Percentiles rank a stretch among this genome's conserved stretches.
Evolutionary conservation across 176 grass and related monocot genomes (phyloP).

Genomic region (Oryza australiensis): DNA sequence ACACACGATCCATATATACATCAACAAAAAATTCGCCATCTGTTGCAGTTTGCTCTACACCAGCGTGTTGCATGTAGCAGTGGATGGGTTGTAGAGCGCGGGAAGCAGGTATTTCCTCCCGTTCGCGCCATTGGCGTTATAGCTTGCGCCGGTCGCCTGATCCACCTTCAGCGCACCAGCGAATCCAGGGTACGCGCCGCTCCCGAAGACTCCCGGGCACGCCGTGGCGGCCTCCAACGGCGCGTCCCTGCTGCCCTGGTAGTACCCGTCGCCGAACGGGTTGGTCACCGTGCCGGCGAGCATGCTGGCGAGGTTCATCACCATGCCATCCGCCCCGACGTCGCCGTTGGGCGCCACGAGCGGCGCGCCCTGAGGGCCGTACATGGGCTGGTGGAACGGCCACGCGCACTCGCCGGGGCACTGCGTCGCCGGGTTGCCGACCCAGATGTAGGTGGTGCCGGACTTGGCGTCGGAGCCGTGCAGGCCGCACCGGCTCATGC

Average conservation of each 20-base stretch:
- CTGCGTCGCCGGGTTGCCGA: conserved; percentile 63
- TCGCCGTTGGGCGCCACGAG: conserved; percentile 69
- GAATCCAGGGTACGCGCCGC: conserved; percentile 69
- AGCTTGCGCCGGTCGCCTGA: conserved; percentile 51
- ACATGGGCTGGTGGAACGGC: conserved; percentile 76
- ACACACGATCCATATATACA: conserved; percentile 14
- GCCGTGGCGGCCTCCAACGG: conserved; percentile 60
- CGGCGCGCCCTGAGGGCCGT: conserved; percentile 62
- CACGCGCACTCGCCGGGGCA: conserved; percentile 81
- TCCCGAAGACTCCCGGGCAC: conserved; percentile 51
- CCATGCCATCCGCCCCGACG: conserved; percentile 62
- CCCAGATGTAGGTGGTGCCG: conserved; percentile 53
- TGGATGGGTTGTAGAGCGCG: conserved; percentile 53
- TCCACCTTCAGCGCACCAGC: conserved; percentile 59
- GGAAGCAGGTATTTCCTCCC: conserved; percentile 78
- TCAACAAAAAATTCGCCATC: background rate
- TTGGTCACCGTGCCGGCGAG: conserved; percentile 65
- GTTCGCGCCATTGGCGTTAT: conserved; percentile 61
- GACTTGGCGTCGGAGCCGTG: conserved; percentile 59
- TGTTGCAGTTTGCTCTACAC: conserved; percentile 27
- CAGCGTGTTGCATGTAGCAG: conserved; percentile 55
- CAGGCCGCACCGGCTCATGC: conserved; percentile 53
- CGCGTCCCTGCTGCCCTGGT: conserved; percentile 61
- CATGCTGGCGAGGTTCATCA: conserved; percentile 71
- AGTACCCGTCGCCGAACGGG: conserved; percentile 70